Evolutionary conservation across 2,329 filamentous ascomycete species (phyloP), one percentile per base, ranked within the genome.

Genomic region (Teratosphaeria zuluensis): DNA sequence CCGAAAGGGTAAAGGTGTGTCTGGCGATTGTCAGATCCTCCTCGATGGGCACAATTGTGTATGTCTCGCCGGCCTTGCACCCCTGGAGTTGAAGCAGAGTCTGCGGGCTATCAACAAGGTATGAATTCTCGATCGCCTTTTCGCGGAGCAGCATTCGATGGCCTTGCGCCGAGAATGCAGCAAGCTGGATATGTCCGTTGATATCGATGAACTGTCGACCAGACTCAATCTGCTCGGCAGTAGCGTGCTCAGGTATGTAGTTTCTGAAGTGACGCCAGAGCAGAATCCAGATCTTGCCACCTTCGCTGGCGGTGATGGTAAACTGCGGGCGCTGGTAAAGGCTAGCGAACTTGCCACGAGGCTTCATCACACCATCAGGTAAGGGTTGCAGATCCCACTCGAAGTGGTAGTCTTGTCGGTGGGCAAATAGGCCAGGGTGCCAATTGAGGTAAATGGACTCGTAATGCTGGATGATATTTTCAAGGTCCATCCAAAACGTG

Each of bases 401-500:
- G 69, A 97, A 95, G 73, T 99, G 94, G 58, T 92, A 84, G 67
- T 99, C 92, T 72, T 96, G 87, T 8, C 92, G 85, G 69, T 88
- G 77, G 1, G 78, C 78, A 74, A 99, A 99, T 0, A 96, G 78
- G 0, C 82, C 81, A 0, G 94, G 92, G 64, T 96, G 96, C 94
- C 94, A 99, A 74, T 97, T 99, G 57, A 99, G 79, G 72, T 97
- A 99, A 65, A 99, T 84, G 19, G 92, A 95, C 71, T 97, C 91
- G 63, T 96, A 99, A 69, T 96, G 86, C 68, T 96, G 91, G 38
- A 90, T 82, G 3, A 96, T 85, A 63, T 91, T 89, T 65, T 95
- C 89, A 31, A 94, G 84, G 28, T 87, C 85, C 75, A 97, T 95
- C 92, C 94, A 97, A 69, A 96, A 95, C 0, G 88, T 90, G n/a